A percentile compares a stretch with the other conserved stretches of the same genome.
phyloP scores from a whole-genome alignment of 768 basidiomycete genomes.

The Clathrus columnatus region DNA sequence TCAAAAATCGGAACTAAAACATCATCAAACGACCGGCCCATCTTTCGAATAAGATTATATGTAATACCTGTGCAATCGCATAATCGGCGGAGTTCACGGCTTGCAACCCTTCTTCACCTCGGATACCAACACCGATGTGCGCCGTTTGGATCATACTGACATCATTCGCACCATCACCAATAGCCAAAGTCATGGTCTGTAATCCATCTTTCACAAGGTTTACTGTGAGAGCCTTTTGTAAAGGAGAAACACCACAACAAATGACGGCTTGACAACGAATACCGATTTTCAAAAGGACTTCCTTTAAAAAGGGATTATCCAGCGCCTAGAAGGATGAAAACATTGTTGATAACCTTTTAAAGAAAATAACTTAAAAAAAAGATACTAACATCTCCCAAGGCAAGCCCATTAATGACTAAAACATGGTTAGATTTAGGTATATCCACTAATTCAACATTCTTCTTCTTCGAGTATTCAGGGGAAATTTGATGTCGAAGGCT shows the following conservation, averaged over 20 bases:
- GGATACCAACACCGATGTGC: constrained; percentile 91
- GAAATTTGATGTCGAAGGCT: constrained; percentile 50
- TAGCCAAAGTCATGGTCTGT: constrained; percentile 92
- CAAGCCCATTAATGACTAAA: constrained; percentile 95
- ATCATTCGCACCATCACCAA: constrained; percentile 96
- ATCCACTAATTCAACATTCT: constrained; percentile 26
- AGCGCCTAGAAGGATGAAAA: constrained; percentile 44
- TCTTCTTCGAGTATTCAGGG: constrained; percentile 26
- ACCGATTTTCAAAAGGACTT: constrained; percentile 74
- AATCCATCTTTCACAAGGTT: constrained; percentile 93
- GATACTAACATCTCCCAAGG: constrained; percentile 30
- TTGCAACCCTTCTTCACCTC: constrained; percentile 93
- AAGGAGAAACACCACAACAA: constrained; percentile 95
- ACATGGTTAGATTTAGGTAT: constrained; percentile 71
- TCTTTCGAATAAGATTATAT: not conserved
- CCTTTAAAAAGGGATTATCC: constrained; percentile 60
- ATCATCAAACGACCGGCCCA: not conserved
- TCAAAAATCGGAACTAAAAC: constrained; percentile 72
- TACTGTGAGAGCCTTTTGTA: constrained; percentile 96
- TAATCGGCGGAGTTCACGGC: constrained; percentile 99
- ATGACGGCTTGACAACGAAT: constrained; percentile 98
- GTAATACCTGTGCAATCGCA: constrained; percentile 73
- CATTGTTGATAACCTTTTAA: constrained; percentile 60
- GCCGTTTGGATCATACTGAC: constrained; percentile 99
- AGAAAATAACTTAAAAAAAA: constrained; percentile 51